Conservation (phyloP, 2,329 filamentous ascomycete species). For the Dothideomycetes sp. region DNA sequence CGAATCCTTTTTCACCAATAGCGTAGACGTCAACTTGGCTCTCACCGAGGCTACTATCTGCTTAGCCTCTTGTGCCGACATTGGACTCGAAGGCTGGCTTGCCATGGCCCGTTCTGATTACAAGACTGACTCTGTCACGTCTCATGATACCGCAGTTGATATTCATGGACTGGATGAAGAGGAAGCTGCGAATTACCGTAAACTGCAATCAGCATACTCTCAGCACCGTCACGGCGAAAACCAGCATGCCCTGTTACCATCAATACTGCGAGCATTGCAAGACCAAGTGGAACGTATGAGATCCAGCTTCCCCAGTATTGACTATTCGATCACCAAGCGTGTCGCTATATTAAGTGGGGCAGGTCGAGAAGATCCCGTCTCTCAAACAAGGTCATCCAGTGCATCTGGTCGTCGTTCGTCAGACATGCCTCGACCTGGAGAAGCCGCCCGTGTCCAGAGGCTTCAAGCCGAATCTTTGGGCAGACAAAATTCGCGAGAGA, state of each 20-base stretch:
- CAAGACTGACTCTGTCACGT: not conserved
- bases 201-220: conserved; percentile 25
- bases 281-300: conserved; percentile 36
- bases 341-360: conserved; percentile 37
- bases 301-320: conserved; percentile 36
- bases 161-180: conserved; percentile 33
- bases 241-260: conserved; percentile 32
- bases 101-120: conserved; percentile 45
- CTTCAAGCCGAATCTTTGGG: conserved; percentile 1
- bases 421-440: not conserved
- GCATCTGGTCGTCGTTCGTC: not conserved
- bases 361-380: conserved; percentile 14
- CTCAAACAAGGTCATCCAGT: conserved; percentile 5
- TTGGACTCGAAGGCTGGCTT: conserved; percentile 85
- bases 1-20: conserved; percentile 76
- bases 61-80: conserved; percentile 73
- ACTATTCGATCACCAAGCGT: conserved; percentile 39
- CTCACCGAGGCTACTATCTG: conserved; percentile 77
- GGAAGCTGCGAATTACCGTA: conserved; percentile 21
- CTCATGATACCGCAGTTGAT: conserved; percentile 20
- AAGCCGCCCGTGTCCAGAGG: conserved; percentile 4
- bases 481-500: not conserved
- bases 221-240: conserved; percentile 28
- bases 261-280: conserved; percentile 33
- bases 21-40: conserved; percentile 81